Evolutionary conservation across 768 basidiomycete species (phyloP).

Genomic region (Termitomyces sp.): DNA sequence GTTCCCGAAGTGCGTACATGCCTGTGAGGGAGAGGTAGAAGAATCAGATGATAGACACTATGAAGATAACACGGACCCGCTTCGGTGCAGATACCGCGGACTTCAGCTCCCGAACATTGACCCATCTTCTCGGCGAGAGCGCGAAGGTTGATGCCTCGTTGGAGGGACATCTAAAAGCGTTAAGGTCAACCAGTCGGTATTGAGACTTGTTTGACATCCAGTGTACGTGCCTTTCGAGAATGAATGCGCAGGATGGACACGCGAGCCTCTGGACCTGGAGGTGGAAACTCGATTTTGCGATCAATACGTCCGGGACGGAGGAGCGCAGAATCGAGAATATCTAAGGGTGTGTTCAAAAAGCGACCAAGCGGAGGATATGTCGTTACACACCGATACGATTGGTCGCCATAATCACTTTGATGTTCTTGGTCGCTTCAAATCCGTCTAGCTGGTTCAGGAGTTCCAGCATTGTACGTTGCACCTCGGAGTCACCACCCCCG

Average conservation of each 20-base stretch:
- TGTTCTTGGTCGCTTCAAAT: slow-evolving; percentile 96
- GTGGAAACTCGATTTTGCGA: slow-evolving; percentile 96
- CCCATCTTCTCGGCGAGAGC: slow-evolving; percentile 99
- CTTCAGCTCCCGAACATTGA: slow-evolving; percentile 96
- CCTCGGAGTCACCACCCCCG: slow-evolving; percentile 83
- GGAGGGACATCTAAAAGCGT: slow-evolving; percentile 79
- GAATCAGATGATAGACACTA: background rate
- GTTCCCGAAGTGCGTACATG: slow-evolving; percentile 95
- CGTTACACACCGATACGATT: slow-evolving; percentile 77
- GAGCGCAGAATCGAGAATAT: slow-evolving; percentile 92
- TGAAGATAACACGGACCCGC: slow-evolving; percentile 52
- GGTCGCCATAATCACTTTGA: slow-evolving; percentile 95
- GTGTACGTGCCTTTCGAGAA: slow-evolving; percentile 70
- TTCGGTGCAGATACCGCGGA: slow-evolving; percentile 95
- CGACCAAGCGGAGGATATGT: background rate
- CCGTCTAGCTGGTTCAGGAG: slow-evolving; percentile 86
- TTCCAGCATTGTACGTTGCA: slow-evolving; percentile 89
- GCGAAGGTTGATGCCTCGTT: slow-evolving; percentile 96
- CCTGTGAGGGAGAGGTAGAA: slow-evolving; percentile 34
- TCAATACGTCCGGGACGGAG: slow-evolving; percentile 95
- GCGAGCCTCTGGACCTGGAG: slow-evolving; percentile 94
- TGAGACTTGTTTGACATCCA: background rate
- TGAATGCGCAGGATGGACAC: slow-evolving; percentile 97
- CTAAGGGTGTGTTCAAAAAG: slow-evolving; percentile 27
- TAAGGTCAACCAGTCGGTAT: background rate